These are phyloP conservation scores for Phoenix dactylifera DNA, from an alignment of 176 grass and related monocot species.

Conservation along the genomic window DNA sequence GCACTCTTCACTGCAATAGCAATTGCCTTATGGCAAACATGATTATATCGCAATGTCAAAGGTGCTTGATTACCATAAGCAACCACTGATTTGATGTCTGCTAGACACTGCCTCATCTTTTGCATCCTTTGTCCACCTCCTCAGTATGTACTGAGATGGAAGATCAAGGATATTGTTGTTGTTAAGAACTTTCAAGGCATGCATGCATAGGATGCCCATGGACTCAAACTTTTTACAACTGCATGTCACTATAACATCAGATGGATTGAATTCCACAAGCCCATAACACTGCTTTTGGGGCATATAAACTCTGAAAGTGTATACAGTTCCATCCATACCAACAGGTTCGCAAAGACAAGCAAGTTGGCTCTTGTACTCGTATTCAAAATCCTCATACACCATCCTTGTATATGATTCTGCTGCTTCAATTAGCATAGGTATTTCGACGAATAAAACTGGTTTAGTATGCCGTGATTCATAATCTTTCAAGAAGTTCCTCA, in stretches of 20 bases:
- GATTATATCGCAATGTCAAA: slow-evolving; percentile 5
- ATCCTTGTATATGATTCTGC: slow-evolving; percentile 31
- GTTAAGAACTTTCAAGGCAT: slow-evolving; percentile 44
- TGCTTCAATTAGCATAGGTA: slow-evolving; percentile 38
- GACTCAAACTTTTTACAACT: slow-evolving; percentile 52
- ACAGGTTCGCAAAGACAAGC: slow-evolving; percentile 37
- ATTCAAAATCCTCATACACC: slow-evolving; percentile 32
- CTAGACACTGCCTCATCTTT: slow-evolving; percentile 20
- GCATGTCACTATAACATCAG: slow-evolving; percentile 22
- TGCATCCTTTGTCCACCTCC: slow-evolving; percentile 29
- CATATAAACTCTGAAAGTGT: slow-evolving; percentile 27
- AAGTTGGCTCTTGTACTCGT: slow-evolving; percentile 45
- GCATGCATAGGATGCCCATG: slow-evolving; percentile 38
- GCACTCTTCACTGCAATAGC: slow-evolving; percentile 23
- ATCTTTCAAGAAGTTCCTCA: slow-evolving; percentile 30
- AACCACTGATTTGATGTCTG: background rate
- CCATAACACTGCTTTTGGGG: slow-evolving; percentile 33
- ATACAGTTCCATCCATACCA: slow-evolving; percentile 18
- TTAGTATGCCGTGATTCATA: slow-evolving; percentile 25
- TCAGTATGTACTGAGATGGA: slow-evolving; percentile 21
- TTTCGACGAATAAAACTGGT: slow-evolving; percentile 27
- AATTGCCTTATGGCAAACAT: slow-evolving; percentile 27
- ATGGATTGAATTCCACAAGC: slow-evolving; percentile 22
- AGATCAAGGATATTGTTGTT: slow-evolving; percentile 47
- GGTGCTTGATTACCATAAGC: slow-evolving; percentile 10